phyloP scores from a whole-genome alignment of 2,329 filamentous ascomycete genomes.

The Thelonectria rubi region DNA sequence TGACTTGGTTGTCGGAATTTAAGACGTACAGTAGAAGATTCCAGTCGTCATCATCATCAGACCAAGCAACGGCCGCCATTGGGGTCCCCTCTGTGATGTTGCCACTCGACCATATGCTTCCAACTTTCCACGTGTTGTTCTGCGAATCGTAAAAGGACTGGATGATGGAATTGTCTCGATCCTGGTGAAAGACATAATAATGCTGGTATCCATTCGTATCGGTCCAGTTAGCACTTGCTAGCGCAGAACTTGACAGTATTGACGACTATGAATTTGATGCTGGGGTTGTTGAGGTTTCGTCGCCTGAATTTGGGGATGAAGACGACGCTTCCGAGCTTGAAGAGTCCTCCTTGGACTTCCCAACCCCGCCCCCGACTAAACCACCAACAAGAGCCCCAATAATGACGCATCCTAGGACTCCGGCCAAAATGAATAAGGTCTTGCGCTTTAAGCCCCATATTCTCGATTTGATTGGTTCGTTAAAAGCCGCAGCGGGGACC shows the following conservation, averaged over 20 bases:
- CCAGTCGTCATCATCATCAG: neutral
- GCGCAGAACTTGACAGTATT: neutral
- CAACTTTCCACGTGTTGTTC: slow-evolving; percentile 10
- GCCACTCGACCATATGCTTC: neutral
- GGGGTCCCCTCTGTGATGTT: slow-evolving; percentile 2
- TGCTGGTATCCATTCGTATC: slow-evolving; percentile 8
- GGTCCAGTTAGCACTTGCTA: slow-evolving; percentile 18
- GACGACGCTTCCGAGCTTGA: neutral
- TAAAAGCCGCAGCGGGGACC: too few species aligned
- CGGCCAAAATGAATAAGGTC: slow-evolving; percentile 1
- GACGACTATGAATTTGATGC: neutral
- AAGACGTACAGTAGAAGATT: slow-evolving; percentile 14
- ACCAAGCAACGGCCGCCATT: slow-evolving; percentile 6
- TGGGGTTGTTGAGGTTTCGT: neutral
- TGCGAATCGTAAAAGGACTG: slow-evolving; percentile 10
- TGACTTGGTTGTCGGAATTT: neutral
- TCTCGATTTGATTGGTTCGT: neutral
- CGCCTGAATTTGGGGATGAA: neutral
- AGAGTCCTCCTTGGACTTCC: neutral
- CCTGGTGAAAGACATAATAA: slow-evolving; percentile 18
- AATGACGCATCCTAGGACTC: neutral
- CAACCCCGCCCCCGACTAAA: slow-evolving; percentile 1
- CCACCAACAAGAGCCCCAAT: slow-evolving; percentile 19
- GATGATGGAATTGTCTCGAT: neutral
- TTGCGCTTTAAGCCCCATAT: slow-evolving; percentile 18